Evolutionary conservation across 805 yeast species (phyloP), one percentile per base, ranked within the genome.

Genomic region (Kodamaea kaohsiungensis): DNA sequence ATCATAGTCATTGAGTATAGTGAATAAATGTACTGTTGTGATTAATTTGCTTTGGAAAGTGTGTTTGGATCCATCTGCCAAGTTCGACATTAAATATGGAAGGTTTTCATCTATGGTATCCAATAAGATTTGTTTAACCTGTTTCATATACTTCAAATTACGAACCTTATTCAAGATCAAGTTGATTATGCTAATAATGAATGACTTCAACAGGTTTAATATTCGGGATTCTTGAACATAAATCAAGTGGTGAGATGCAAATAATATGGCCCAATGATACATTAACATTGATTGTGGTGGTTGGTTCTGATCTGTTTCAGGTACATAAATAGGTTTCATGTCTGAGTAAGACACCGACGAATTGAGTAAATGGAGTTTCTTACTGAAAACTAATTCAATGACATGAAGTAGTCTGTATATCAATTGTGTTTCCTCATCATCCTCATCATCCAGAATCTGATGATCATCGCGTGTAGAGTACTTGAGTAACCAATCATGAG

Each of bases 1-100:
- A 46, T 73, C 78, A 54, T 67, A 66, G 57, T 74, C 78, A 53
- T 70, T 71, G 15, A 73, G 53, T 7, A 74, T 67, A 4, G 76
- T 62, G 53, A 66, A 74, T n/a, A 72, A 58, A 52, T 75, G 76
- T 1, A 65, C 63, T 1, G 67, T 54, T 2, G 60, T 48, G 22
- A 56, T 48, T 13, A 67, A 48, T 12, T 50, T 53, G 15, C 43
- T 30, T n/a, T 47, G 47, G 45, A 43, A 50, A 15, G 27, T 15
- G 4, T 49, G 17, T 10, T 25, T 27, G 15, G 38, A 40, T 54
- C 7, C 27, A 12, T 48, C 51, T 8, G 35, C 46, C 16, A 48
- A 16, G 45, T 22, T 43, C 15, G 39, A 40, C 48, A 45, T 27
- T 35, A 39, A 43, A 15, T 12, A 48, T 15, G 22, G 27, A 22